Evolutionary conservation across 2,329 filamentous ascomycete genomes (phyloP).

Genomic region (Camillea tinctor): DNA sequence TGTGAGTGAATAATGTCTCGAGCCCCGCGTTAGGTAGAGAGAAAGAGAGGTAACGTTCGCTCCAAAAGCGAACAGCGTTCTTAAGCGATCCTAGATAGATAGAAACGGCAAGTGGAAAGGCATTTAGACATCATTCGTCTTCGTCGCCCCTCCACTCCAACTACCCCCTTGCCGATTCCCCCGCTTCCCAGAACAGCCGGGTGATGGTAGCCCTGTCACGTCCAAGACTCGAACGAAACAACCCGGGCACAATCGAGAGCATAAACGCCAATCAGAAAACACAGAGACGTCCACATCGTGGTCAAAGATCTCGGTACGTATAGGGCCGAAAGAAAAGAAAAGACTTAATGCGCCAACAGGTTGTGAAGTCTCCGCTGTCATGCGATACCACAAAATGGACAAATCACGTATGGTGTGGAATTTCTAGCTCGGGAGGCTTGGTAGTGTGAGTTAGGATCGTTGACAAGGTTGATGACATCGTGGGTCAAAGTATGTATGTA

Average conservation of each 20-base stretch:
- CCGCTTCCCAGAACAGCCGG: conserved; percentile 4
- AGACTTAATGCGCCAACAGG: background rate
- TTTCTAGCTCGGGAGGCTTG: background rate
- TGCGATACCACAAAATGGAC: background rate
- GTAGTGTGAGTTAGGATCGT: too few relatives aligned
- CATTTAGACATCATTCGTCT: background rate
- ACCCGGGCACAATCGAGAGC: background rate
- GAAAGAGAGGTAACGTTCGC: conserved; percentile 7
- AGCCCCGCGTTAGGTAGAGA: conserved; percentile 3
- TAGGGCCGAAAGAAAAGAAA: background rate
- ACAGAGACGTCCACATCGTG: background rate
- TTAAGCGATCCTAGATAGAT: conserved; percentile 11
- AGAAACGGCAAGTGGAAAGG: conserved; percentile 10
- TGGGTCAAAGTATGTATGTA: too few relatives aligned
- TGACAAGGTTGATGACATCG: background rate
- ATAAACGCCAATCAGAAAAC: background rate
- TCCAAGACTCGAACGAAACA: background rate
- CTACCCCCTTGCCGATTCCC: background rate
- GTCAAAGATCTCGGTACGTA: background rate
- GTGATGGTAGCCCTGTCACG: background rate
- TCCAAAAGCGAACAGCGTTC: conserved; percentile 8
- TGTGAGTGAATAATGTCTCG: background rate
- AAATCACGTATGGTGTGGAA: background rate
- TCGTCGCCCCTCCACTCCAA: background rate
- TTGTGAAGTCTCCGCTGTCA: background rate